These are phyloP conservation scores for Neurospora intermedia DNA, from an alignment of 495 filamentous ascomycete species.

Conservation along the genomic window DNA sequence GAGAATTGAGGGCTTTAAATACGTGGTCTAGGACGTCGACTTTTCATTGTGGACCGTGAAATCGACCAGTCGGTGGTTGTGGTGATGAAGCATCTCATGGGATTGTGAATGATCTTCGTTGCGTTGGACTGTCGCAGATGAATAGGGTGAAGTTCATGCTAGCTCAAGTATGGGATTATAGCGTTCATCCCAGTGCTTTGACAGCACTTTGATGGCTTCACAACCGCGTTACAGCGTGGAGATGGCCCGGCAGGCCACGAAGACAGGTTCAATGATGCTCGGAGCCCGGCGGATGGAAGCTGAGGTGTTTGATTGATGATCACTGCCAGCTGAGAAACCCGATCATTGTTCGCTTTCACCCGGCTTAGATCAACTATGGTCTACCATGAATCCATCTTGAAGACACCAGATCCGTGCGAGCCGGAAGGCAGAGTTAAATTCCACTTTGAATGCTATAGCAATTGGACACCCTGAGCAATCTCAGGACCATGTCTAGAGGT, in stretches of 20 bases:
- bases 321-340: neutral
- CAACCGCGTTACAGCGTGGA: neutral
- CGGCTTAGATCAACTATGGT: neutral
- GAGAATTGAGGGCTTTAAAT: neutral
- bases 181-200: neutral
- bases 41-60: neutral
- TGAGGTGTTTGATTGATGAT: neutral
- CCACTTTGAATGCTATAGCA: neutral
- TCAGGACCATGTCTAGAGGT: neutral
- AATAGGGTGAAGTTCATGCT: neutral
- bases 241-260: neutral
- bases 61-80: neutral
- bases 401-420: neutral
- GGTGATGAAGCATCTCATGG: neutral
- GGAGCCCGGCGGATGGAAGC: neutral
- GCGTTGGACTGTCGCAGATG: neutral
- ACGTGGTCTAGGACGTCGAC: neutral
- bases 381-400: neutral
- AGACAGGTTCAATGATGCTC: neutral
- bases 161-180: neutral
- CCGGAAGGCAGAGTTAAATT: neutral
- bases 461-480: neutral
- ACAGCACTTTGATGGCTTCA: neutral
- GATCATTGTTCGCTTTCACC: neutral
- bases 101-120: neutral